These are phyloP conservation scores for Lipomyces mesembrius DNA, from an alignment of 805 yeast genomes.

Conservation along the genomic window DNA sequence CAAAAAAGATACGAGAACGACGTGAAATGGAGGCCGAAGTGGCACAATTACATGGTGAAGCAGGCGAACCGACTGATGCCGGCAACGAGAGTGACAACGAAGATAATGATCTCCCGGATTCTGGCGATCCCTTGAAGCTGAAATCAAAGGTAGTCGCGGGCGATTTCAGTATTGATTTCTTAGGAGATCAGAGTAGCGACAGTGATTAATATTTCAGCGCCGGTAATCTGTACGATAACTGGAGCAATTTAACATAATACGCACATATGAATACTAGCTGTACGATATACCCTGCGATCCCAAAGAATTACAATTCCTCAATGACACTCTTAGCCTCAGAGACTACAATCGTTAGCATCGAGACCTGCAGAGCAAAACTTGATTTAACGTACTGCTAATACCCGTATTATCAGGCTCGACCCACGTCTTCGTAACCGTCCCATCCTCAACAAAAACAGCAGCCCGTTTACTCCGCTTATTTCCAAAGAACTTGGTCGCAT, in stretches of 20 bases:
- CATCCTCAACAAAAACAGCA: conserved; percentile 76
- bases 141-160: conserved; percentile 24
- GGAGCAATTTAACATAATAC: conserved; percentile 5
- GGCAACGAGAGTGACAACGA: conserved; percentile 5
- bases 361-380: not conserved
- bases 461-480: conserved; percentile 74
- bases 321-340: conserved; percentile 38
- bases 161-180: conserved; percentile 26
- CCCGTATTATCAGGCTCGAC: conserved; percentile 83
- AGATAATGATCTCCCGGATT: conserved; percentile 1
- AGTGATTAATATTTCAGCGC: conserved; percentile 16
- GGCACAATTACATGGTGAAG: conserved; percentile 37
- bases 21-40: conserved; percentile 39
- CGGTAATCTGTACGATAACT: not conserved
- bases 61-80: conserved; percentile 16
- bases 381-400: conserved; percentile 53
- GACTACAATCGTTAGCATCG: conserved; percentile 4
- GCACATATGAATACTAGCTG: not conserved
- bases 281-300: not conserved
- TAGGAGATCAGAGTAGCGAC: conserved; percentile 31
- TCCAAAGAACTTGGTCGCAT: conserved; percentile 78
- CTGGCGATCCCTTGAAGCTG: not conserved
- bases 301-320: conserved; percentile 28
- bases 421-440: conserved; percentile 66
- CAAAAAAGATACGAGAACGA: conserved; percentile 39